Conservation (phyloP, 768 basidiomycete species). For the Rhodotorula babjevae region DNA sequence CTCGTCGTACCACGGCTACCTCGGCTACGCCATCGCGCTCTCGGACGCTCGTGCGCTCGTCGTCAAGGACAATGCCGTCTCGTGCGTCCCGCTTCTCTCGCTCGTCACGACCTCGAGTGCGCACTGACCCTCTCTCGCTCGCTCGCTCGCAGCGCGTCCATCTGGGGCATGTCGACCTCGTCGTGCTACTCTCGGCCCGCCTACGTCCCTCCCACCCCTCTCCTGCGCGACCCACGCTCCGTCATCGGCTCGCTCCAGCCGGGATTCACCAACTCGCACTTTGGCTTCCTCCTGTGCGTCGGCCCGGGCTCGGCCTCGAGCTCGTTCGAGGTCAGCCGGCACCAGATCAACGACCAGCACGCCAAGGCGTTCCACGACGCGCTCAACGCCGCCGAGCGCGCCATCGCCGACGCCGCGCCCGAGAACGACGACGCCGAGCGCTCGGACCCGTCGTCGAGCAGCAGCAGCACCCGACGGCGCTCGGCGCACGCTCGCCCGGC, state of each 20-base stretch:
- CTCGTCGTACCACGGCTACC: constrained; percentile 38
- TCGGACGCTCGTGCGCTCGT: constrained; percentile 26
- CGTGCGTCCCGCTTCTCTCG: constrained; percentile 1
- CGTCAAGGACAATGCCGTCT: constrained; percentile 32
- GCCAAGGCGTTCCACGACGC: not conserved
- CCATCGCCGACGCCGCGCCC: too few relatives aligned
- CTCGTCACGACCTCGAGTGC: not conserved
- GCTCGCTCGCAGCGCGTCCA: constrained; percentile 11
- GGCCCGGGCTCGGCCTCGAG: constrained; percentile 17
- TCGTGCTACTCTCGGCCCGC: constrained; percentile 26
- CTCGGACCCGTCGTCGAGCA: too few relatives aligned
- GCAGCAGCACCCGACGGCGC: not conserved
- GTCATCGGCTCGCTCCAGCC: constrained; percentile 30
- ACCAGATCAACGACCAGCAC: constrained; percentile 29
- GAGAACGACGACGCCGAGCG: too few relatives aligned
- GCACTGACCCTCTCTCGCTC: not conserved
- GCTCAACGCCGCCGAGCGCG: not conserved
- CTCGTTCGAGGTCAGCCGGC: constrained; percentile 22
- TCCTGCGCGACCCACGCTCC: constrained; percentile 29
- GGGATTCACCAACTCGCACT: constrained; percentile 29
- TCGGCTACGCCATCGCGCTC: constrained; percentile 41
- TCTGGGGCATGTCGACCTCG: constrained; percentile 34
- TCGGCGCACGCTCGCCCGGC: not conserved
- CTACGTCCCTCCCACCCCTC: constrained; percentile 27
- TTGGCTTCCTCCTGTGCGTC: constrained; percentile 37